Base-by-base conservation (phyloP, 495 filamentous ascomycete species). In the Haplographium delicatum region DNA sequence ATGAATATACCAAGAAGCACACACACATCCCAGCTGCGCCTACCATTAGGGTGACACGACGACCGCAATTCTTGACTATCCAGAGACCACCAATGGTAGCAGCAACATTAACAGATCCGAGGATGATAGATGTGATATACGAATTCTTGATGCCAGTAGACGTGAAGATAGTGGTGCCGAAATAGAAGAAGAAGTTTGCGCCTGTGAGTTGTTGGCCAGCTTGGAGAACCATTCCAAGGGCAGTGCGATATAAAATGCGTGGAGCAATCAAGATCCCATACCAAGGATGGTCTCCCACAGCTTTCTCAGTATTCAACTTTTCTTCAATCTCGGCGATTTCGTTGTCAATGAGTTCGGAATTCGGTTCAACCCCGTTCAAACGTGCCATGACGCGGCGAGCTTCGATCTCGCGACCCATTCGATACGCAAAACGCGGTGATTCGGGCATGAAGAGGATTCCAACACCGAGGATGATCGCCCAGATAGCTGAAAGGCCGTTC, bases 131-230 rank as follows among this genome's bases (percentile, higher is more conserved):
- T 20, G 84, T 88, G 22, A 85, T 68, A 67, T 81, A 88, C 54
- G 73, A 76, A 67, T 89, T 80, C 50, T 64, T 70, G 30, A 90
- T 69, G 62, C 84, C 86, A 2, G 84, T 80, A 27, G 82, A 77
- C 20, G 69, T 56, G 69, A 91, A 91, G 67, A 86, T 82, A 44
- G 71, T 78, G 54, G 84, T 86, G 39, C 85, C 84, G 63, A 86
- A 90, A 69, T 89, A 89, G 71, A 90, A 89, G 68, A 88, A 83
- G 71, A 85, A 90, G 66, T 89, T 89, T 51, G 81, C 84, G 43
- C 83, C 82, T 27, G 82, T 83, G 11, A 85, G 69, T 63, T 79
- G 86, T 62, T 89, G 86, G 23, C 86, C 63, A 33, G 75, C 70
- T 66, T 86, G 83, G 30, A 90, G 71, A 33, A 66, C 64, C 35